Percentiles rank a stretch among this genome's conserved stretches.
Conservation (phyloP, 177 flowering plant species). For the Vitis hybrid region DNA sequence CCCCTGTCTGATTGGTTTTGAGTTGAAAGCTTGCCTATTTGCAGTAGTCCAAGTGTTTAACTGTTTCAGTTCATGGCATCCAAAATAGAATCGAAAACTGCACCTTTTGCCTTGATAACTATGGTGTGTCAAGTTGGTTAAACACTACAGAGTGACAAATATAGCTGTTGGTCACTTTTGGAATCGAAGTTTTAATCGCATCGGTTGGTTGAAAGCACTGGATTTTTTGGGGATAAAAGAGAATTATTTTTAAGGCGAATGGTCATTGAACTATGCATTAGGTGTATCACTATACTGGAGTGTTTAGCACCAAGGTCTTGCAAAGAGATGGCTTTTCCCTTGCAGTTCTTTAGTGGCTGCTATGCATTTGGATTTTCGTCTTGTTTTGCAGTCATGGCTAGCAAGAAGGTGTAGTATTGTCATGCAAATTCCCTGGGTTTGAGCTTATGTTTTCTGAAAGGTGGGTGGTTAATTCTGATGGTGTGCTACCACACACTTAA, state of each 20-base stretch:
- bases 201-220: too few species aligned
- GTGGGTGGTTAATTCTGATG: neutral
- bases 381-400: too few species aligned
- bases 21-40: slow-evolving; percentile 6
- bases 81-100: neutral
- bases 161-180: neutral
- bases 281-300: too few species aligned
- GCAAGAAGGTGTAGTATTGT: neutral
- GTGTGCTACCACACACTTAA: too few species aligned
- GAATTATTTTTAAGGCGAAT: too few species aligned
- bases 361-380: too few species aligned
- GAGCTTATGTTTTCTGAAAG: neutral
- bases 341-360: neutral
- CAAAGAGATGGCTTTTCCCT: neutral
- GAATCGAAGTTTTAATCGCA: too few species aligned
- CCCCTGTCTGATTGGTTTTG: slow-evolving; percentile 11
- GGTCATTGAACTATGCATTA: too few species aligned
- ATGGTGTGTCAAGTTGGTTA: slow-evolving; percentile 5
- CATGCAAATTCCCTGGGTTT: neutral
- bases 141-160: neutral
- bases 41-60: slow-evolving; percentile 1
- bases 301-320: too few species aligned
- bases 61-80: slow-evolving; percentile 3
- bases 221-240: too few species aligned
- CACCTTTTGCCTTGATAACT: neutral